Evolutionary conservation across 2,329 filamentous ascomycete species (phyloP).

Genomic region (Rutstroemia sp.): DNA sequence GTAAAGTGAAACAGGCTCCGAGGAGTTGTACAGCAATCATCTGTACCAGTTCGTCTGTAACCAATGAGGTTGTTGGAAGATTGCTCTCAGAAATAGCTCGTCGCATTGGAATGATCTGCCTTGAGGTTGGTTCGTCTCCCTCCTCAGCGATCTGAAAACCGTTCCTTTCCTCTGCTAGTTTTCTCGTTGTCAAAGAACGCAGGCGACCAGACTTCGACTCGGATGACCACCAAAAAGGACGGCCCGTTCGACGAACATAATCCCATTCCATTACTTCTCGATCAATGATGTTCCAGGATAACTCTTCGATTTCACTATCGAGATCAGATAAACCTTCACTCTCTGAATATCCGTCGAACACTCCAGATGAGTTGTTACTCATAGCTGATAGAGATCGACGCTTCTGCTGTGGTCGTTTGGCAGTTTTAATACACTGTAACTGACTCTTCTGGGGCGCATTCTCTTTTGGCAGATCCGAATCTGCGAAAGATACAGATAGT

Average conservation of each 20-base stretch:
- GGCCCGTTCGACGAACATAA: slow-evolving; percentile 24
- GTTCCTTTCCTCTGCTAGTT: slow-evolving; percentile 2
- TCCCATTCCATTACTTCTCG: slow-evolving; percentile 29
- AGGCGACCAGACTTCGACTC: slow-evolving; percentile 18
- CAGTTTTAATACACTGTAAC: slow-evolving; percentile 17
- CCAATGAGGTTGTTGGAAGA: slow-evolving; percentile 12
- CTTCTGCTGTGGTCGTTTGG: neutral
- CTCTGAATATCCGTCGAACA: slow-evolving; percentile 13
- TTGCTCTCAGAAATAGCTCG: slow-evolving; percentile 18
- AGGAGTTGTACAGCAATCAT: slow-evolving; percentile 27
- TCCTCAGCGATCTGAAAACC: neutral
- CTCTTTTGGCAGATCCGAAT: slow-evolving; percentile 1
- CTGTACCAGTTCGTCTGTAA: slow-evolving; percentile 24
- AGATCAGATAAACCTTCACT: neutral
- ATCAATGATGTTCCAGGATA: slow-evolving; percentile 25
- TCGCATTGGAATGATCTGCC: neutral
- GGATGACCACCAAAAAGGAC: slow-evolving; percentile 29
- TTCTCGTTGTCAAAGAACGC: slow-evolving; percentile 11
- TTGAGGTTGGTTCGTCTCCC: neutral
- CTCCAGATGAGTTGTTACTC: slow-evolving; percentile 15
- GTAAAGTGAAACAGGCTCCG: slow-evolving; percentile 27
- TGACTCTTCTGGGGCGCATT: slow-evolving; percentile 20
- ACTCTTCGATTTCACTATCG: slow-evolving; percentile 11
- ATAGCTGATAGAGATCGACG: slow-evolving; percentile 22
- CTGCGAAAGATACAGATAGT: slow-evolving; percentile 4